Evolutionary conservation across 805 yeast genomes (phyloP).

Genomic region (Pichia paraexigua): DNA sequence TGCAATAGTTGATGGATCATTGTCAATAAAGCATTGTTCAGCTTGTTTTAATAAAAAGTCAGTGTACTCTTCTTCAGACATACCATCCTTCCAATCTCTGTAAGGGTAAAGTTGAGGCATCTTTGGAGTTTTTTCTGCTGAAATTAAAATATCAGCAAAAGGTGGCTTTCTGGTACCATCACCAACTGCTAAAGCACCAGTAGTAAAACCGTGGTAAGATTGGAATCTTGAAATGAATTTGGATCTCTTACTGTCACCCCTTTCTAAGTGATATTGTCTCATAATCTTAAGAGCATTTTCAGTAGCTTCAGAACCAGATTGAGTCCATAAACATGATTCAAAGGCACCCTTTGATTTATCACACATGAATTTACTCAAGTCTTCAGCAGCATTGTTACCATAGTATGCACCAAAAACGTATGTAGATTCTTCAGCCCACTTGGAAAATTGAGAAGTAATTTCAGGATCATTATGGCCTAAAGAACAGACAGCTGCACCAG

Average conservation of each 20-base stretch:
- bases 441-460: conserved; percentile 29
- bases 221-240: conserved; percentile 36
- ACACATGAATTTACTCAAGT: conserved; percentile 35
- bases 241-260: conserved; percentile 32
- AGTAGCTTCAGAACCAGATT: conserved; percentile 73
- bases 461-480: conserved; percentile 36
- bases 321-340: conserved; percentile 39
- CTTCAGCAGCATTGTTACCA: conserved; percentile 35
- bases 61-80: conserved; percentile 32
- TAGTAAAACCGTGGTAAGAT: conserved; percentile 43
- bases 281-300: conserved; percentile 74
- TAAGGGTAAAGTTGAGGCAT: conserved; percentile 29
- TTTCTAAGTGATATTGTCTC: conserved; percentile 37
- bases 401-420: conserved; percentile 28
- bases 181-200: conserved; percentile 38
- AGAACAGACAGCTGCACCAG: conserved; percentile 46
- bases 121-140: conserved; percentile 23
- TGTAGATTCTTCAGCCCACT: conserved; percentile 26
- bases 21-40: conserved; percentile 32
- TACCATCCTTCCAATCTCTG: conserved; percentile 22
- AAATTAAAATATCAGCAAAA: conserved; percentile 25
- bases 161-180: conserved; percentile 29
- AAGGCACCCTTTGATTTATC: conserved; percentile 32
- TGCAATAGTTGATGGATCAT: conserved; percentile 38
- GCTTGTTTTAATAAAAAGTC: conserved; percentile 31